phyloP scores from a whole-genome alignment of 2,329 filamentous ascomycete genomes.

The Trichoderma pleuroti region DNA sequence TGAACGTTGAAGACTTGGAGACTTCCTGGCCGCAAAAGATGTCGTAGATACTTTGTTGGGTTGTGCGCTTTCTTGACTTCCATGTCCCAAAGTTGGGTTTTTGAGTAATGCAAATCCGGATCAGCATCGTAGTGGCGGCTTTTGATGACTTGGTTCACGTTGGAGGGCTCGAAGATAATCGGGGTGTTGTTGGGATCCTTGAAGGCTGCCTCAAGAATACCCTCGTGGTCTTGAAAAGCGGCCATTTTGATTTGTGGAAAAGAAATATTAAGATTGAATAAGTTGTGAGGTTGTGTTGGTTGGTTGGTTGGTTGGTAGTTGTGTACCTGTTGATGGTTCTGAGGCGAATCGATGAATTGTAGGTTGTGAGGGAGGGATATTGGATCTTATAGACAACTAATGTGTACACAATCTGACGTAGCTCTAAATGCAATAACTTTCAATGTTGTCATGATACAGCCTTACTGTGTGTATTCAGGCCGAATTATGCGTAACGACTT shows the following conservation, averaged over 20 bases:
- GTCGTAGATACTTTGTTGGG: conserved; percentile 20
- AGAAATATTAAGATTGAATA: neutral
- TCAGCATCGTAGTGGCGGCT: conserved; percentile 19
- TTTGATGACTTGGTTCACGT: conserved; percentile 22
- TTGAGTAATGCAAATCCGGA: conserved; percentile 21
- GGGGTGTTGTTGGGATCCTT: conserved; percentile 19
- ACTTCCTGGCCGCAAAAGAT: conserved; percentile 20
- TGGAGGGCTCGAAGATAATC: conserved; percentile 12
- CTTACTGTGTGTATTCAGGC: neutral
- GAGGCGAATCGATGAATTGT: neutral
- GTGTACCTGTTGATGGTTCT: neutral
- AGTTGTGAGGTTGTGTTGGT: neutral
- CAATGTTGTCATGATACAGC: neutral
- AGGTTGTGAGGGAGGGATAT: neutral
- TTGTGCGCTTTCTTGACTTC: conserved; percentile 21
- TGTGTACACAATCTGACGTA: neutral
- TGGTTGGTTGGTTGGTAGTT: neutral
- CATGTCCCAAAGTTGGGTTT: conserved; percentile 23
- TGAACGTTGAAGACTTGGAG: conserved; percentile 18
- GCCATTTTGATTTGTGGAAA: neutral
- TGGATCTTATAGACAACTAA: neutral
- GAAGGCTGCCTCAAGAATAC: conserved; percentile 18
- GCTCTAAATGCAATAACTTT: neutral
- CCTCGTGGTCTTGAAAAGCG: conserved; percentile 11
- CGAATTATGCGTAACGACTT: neutral